A percentile compares a stretch with the other conserved stretches of the same genome.
These are phyloP conservation scores for Nannochloropsis oceanica DNA, from an alignment of 108 stramenopile species.

Conservation along the genomic window DNA sequence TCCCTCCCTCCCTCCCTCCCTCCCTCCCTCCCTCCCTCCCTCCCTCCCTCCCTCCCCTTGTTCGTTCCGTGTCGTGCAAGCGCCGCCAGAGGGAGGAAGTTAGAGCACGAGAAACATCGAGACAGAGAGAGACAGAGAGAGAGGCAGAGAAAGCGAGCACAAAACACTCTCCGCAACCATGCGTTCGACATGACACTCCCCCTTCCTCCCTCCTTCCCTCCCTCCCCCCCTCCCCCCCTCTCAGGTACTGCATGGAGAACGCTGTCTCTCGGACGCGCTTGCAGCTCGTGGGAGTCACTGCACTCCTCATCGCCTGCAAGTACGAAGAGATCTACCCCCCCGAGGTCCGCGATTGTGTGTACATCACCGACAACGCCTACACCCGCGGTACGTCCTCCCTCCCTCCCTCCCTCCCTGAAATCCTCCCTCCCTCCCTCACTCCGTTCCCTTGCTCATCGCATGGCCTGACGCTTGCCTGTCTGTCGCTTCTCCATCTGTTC, in stretches of 20 bases:
- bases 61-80: too few species aligned
- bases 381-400: background rate
- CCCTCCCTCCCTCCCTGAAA: background rate
- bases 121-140: too few species aligned
- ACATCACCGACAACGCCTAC: conserved; percentile 31
- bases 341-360: conserved; percentile 36
- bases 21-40: too few species aligned
- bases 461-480: too few species aligned
- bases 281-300: conserved; percentile 37
- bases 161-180: too few species aligned
- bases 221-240: background rate
- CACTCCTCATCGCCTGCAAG: conserved; percentile 42
- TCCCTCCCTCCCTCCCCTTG: too few species aligned
- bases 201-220: background rate
- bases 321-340: conserved; percentile 40
- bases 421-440: background rate
- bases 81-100: too few species aligned
- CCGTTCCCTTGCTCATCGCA: background rate
- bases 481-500: too few species aligned
- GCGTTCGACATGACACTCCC: too few species aligned
- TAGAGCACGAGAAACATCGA: too few species aligned
- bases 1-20: background rate
- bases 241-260: background rate
- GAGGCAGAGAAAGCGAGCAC: too few species aligned
- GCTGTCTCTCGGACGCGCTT: conserved; percentile 26